Percentiles rank a stretch among this genome's conserved stretches.
Conservation (phyloP, 352 stramenopile genomes). For the Phytophthora macrochlamydospora region DNA sequence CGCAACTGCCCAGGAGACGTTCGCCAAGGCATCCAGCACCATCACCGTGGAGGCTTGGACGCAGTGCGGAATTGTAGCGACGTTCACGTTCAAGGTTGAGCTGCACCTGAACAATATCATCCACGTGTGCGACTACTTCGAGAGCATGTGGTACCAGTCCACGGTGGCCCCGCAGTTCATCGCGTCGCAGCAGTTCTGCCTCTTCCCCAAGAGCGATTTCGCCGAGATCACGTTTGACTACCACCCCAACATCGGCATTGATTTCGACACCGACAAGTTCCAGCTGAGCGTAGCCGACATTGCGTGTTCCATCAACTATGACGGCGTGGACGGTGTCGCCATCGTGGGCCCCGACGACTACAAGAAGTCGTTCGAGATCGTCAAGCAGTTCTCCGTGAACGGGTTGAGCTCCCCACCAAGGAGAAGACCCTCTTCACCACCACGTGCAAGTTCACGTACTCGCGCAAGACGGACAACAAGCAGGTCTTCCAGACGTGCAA, state of each 20-base stretch:
- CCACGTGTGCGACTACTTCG: constrained; percentile 2
- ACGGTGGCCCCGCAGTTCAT: neutral
- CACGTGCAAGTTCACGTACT: constrained; percentile 23
- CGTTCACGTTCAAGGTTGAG: constrained; percentile 29
- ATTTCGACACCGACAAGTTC: neutral
- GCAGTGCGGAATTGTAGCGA: constrained; percentile 35
- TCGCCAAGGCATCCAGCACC: constrained; percentile 28
- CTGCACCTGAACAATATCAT: constrained; percentile 33
- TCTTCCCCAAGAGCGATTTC: constrained; percentile 7
- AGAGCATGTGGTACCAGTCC: constrained; percentile 5
- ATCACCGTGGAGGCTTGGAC: constrained; percentile 56
- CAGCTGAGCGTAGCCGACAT: neutral
- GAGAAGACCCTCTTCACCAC: constrained; percentile 14
- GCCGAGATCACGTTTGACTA: constrained; percentile 8
- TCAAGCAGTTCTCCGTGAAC: constrained; percentile 18
- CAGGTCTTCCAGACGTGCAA: constrained; percentile 8
- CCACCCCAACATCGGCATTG: constrained; percentile 1
- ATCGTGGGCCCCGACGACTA: neutral
- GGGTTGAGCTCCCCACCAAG: constrained; percentile 3
- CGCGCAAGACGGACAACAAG: neutral
- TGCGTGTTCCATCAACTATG: neutral
- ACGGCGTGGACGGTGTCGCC: neutral
- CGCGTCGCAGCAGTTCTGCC: neutral
- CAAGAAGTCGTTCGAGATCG: constrained; percentile 4
- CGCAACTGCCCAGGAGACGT: constrained; percentile 13